Conservation (phyloP, 225 moss, liverwort and hornwort species). For the Asterella californica region DNA sequence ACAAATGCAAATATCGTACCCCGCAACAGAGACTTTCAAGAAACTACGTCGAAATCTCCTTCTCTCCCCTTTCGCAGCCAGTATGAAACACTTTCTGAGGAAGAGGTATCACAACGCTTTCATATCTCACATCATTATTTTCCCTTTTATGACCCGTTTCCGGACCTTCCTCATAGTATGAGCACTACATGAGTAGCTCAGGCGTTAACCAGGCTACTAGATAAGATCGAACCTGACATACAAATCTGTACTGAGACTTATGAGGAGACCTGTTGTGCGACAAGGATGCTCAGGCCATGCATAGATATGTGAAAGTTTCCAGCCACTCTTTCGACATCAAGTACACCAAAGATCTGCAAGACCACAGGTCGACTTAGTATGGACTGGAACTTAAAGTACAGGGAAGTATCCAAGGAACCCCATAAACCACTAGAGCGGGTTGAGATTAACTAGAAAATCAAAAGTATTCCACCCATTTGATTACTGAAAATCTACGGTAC, state of each 20-base stretch:
- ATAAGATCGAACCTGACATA: not conserved
- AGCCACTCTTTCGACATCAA: conserved; percentile 94
- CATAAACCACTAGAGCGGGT: not conserved
- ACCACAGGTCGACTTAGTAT: not conserved
- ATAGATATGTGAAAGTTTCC: conserved; percentile 98
- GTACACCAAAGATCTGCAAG: conserved; percentile 86
- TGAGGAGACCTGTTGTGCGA: conserved; percentile 74
- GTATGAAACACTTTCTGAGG: not conserved
- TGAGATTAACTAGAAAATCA: not conserved
- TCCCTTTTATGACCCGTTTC: too few relatives aligned
- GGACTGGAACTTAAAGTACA: not conserved
- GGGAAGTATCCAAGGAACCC: not conserved
- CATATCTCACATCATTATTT: not conserved
- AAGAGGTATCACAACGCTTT: not conserved
- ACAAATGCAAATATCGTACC: not conserved
- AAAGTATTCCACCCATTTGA: not conserved
- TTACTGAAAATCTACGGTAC: not conserved
- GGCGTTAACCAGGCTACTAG: too few relatives aligned
- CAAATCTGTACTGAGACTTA: not conserved
- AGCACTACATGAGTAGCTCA: too few relatives aligned
- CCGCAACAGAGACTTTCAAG: not conserved
- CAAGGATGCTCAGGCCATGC: conserved; percentile 87
- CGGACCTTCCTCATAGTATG: not conserved
- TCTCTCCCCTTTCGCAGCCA: not conserved
- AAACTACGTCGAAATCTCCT: not conserved